phyloP scores from a whole-genome alignment of 176 grass and related monocot species.

The Bromus sterilis region DNA sequence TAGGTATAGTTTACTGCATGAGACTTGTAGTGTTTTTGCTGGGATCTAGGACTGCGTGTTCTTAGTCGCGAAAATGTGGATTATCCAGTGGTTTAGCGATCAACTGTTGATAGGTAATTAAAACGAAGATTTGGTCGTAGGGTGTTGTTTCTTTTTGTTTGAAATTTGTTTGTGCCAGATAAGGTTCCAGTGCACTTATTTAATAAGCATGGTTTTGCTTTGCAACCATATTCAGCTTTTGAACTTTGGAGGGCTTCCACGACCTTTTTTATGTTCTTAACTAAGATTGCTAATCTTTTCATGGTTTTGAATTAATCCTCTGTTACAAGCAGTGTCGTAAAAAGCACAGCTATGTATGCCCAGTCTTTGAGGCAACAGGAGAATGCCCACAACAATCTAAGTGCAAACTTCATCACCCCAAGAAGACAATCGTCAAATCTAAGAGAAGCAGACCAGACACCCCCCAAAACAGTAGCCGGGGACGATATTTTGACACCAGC shows the following conservation, averaged over 20 bases:
- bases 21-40: not conserved
- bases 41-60: not conserved
- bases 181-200: not conserved
- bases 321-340: slow-evolving; percentile 76
- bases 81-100: not conserved
- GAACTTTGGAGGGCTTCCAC: slow-evolving; percentile 11
- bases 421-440: slow-evolving; percentile 55
- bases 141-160: not conserved
- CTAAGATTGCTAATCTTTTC: slow-evolving; percentile 30
- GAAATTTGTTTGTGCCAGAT: not conserved
- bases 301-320: slow-evolving; percentile 49
- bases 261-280: slow-evolving; percentile 14
- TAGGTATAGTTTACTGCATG: not conserved
- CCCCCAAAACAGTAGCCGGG: slow-evolving; percentile 52
- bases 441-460: slow-evolving; percentile 38
- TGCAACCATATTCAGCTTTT: not conserved
- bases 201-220: slow-evolving; percentile 5
- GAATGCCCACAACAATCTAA: slow-evolving; percentile 62
- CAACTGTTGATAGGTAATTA: not conserved
- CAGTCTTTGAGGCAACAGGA: slow-evolving; percentile 65
- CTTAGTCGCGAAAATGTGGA: not conserved
- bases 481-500: slow-evolving; percentile 67
- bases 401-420: slow-evolving; percentile 98
- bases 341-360: slow-evolving; percentile 93
- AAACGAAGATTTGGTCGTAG: not conserved